phyloP scores from a whole-genome alignment of 768 basidiomycete genomes.

The Hygrophorus pudorinus region DNA sequence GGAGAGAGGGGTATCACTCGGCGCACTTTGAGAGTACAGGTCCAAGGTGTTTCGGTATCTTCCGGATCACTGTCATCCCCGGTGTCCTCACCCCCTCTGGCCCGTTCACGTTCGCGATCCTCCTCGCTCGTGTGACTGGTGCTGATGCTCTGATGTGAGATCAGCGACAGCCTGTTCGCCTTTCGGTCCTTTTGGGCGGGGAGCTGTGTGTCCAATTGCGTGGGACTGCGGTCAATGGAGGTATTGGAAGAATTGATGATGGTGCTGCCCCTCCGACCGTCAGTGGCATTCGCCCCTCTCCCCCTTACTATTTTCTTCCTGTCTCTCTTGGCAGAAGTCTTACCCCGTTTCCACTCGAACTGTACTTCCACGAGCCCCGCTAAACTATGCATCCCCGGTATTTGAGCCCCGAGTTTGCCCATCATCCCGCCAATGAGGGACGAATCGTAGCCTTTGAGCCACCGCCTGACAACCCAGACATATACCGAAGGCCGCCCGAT shows the following conservation, averaged over 20 bases:
- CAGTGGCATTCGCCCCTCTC: constrained; percentile 10
- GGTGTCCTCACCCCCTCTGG: constrained; percentile 28
- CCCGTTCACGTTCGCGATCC: constrained; percentile 4
- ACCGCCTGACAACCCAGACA: constrained; percentile 67
- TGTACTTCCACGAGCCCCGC: constrained; percentile 51
- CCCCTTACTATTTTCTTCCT: constrained; percentile 17
- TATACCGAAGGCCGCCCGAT: constrained; percentile 42
- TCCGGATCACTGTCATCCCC: constrained; percentile 89
- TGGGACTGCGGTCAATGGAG: constrained; percentile 6
- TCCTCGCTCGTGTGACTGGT: constrained; percentile 4
- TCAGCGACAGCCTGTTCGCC: constrained; percentile 1
- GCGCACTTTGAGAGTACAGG: constrained; percentile 69
- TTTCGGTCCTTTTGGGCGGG: constrained; percentile 11
- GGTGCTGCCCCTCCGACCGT: background rate
- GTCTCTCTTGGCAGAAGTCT: background rate
- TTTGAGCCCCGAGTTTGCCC: constrained; percentile 20
- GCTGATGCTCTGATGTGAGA: background rate
- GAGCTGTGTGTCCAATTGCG: constrained; percentile 25
- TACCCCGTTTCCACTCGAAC: constrained; percentile 69
- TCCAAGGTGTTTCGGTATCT: constrained; percentile 95
- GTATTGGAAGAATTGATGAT: constrained; percentile 1
- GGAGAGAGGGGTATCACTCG: constrained; percentile 16
- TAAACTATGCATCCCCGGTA: constrained; percentile 5
- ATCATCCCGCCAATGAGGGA: constrained; percentile 36
- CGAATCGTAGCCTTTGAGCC: constrained; percentile 50